Evolutionary conservation across 139 green algal species (phyloP).

Genomic region (Desmodesmus armatus): DNA sequence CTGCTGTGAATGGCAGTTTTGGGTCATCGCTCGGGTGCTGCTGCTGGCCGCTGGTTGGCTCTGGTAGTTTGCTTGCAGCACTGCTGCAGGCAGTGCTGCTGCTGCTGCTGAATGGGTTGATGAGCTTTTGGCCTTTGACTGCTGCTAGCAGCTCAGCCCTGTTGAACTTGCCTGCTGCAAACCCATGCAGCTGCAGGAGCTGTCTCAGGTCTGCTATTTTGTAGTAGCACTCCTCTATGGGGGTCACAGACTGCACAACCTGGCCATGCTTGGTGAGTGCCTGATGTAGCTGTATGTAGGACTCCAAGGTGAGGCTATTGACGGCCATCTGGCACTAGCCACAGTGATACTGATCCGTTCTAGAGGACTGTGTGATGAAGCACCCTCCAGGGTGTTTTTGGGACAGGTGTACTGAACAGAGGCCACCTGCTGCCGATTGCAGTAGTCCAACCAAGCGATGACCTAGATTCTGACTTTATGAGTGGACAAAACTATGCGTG

Average conservation of each 20-base stretch:
- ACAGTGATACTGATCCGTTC: not conserved
- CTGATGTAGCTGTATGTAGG: constrained; percentile 47
- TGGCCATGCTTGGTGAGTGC: constrained; percentile 50
- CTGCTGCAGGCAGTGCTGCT: not conserved
- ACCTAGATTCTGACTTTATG: no score
- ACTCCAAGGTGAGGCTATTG: constrained; percentile 30
- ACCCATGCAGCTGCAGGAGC: constrained; percentile 49
- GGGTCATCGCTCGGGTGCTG: not conserved
- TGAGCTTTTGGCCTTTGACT: not conserved
- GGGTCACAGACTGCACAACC: constrained; percentile 38
- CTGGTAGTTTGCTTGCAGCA: not conserved
- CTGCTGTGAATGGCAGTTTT: not conserved
- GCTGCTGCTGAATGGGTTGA: not conserved
- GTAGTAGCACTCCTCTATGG: constrained; percentile 53
- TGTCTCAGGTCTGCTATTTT: constrained; percentile 53
- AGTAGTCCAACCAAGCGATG: no score
- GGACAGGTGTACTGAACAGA: no score
- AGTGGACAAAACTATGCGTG: no score
- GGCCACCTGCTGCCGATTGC: no score
- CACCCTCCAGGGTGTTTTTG: no score
- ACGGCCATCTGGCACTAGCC: no score
- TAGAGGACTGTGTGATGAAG: no score
- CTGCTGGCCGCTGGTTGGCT: no score
- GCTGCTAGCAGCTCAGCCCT: constrained; percentile 18
- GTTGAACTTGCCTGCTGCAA: constrained; percentile 21